Base-by-base conservation (phyloP, 129 eudicot species). In the Artemisia annua region DNA sequence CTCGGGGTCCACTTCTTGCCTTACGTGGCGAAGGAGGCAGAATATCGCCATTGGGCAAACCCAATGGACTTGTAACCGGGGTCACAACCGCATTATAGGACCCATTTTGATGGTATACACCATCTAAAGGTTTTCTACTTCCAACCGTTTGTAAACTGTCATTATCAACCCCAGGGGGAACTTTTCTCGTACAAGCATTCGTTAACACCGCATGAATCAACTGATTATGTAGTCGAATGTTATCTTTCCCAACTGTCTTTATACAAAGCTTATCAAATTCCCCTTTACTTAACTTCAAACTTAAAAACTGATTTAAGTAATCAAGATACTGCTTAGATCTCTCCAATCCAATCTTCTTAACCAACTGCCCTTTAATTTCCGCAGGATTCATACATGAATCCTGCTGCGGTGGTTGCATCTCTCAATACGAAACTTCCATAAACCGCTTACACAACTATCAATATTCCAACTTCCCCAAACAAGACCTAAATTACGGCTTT, bases 371-470 rank as follows among this genome's bases (percentile, higher is more conserved):
- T 84, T 86, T 95, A 74, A 91, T 35, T 71, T 88, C 97, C 56
- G 83, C 79, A 69, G 82, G 87, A 78, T 91, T 87, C 83, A 88
- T 85, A 82, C 95, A 80, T 62, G 88, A 78, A 79, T 76, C 91
- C 79, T 86, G 90, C 72, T 80, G 89, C 44, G 91, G 88, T 19
- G 99, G 94, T 72, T 88, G 97, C 99, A 95, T 95, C 78, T 84
- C 83, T 90, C 94, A 80, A 79, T 75, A 74, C 79, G 52, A 68
- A 76, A 83, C 35, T 46, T 81, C 91, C 87, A 78, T 83, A 81
- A 73, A 85, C 66, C 70, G 52, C 53, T 76, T 56, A n/a, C 57
- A 53, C 11, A 49, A 70, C 52, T 62, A 63, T 67, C 57, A 24
- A 74, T 39, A 51, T 73, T 61, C 60, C 39, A 66, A 75, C 73